A percentile compares a stretch with the other conserved stretches of the same genome.
Evolutionary conservation across 495 filamentous ascomycete genomes (phyloP).

Genomic region (Annulohypoxylon stygium): DNA sequence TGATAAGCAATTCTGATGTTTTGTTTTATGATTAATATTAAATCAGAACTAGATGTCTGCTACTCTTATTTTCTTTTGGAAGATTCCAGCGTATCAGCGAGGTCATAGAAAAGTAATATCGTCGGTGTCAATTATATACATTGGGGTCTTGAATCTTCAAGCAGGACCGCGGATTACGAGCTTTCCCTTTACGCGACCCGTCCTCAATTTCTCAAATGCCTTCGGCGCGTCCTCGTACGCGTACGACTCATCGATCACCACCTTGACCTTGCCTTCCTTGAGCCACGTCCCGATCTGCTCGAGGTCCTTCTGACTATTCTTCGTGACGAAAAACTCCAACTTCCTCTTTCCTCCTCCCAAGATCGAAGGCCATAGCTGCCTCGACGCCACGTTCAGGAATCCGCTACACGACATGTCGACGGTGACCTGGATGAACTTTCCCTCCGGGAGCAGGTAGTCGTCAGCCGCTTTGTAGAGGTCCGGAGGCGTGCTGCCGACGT

Average conservation of each 20-base stretch:
- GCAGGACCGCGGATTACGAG: conserved; percentile 69
- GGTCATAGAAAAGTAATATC: no score
- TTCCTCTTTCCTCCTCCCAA: conserved; percentile 75
- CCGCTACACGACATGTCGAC: conserved; percentile 35
- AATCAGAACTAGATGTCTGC: not conserved
- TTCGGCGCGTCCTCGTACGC: conserved; percentile 71
- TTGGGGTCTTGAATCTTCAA: not conserved
- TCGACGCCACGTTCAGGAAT: conserved; percentile 43
- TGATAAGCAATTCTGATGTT: not conserved
- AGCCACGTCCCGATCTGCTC: conserved; percentile 70
- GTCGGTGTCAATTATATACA: not conserved
- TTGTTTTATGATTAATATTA: not conserved
- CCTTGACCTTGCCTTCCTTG: conserved; percentile 70
- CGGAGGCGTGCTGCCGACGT: conserved; percentile 63
- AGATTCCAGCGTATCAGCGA: not conserved
- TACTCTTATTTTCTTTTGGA: not conserved
- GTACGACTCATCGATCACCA: conserved; percentile 71
- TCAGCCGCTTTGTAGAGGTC: conserved; percentile 69
- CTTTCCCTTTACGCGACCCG: conserved; percentile 74
- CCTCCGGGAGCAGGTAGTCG: conserved; percentile 66
- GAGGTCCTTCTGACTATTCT: conserved; percentile 62
- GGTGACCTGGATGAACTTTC: conserved; percentile 71
- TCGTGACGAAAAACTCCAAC: conserved; percentile 59
- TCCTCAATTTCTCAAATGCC: conserved; percentile 74
- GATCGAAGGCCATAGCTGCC: conserved; percentile 64